Conservation (phyloP, 495 filamentous ascomycete genomes). For the Aspergillus mulundensis region DNA sequence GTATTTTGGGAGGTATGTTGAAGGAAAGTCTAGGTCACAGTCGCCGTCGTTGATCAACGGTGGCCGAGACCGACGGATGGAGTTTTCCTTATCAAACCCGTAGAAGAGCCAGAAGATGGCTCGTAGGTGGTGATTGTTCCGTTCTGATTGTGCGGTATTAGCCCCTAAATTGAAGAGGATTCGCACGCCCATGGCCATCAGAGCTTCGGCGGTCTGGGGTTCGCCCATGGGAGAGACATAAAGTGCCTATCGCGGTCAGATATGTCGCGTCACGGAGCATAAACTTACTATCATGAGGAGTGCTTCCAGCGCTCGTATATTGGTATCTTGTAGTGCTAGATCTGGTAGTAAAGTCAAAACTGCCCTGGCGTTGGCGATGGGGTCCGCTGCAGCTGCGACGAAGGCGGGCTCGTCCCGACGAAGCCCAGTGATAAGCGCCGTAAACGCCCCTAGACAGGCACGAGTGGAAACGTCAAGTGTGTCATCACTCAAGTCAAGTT, state of each 20-base stretch:
- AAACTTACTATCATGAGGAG: conserved; percentile 22
- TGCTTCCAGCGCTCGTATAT: conserved; percentile 23
- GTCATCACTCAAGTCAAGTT: not conserved
- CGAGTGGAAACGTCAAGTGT: conserved; percentile 11
- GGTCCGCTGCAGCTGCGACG: conserved; percentile 17
- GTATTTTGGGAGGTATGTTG: conserved; percentile 15
- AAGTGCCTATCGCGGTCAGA: conserved; percentile 12
- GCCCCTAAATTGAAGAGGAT: conserved; percentile 19
- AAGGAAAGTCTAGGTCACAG: conserved; percentile 32
- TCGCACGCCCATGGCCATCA: conserved; percentile 22
- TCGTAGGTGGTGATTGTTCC: conserved; percentile 24
- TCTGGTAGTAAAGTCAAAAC: conserved; percentile 18
- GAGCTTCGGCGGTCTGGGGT: conserved; percentile 18
- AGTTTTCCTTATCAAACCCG: conserved; percentile 30
- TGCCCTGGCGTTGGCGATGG: conserved; percentile 18
- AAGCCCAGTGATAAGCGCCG: conserved; percentile 22
- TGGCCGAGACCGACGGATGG: conserved; percentile 24
- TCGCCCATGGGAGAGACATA: conserved; percentile 24
- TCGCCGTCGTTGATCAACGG: conserved; percentile 27
- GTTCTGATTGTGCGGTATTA: not conserved
- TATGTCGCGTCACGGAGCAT: not conserved
- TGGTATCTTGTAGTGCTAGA: conserved; percentile 18
- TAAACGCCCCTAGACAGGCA: conserved; percentile 25
- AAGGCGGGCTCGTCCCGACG: conserved; percentile 24
- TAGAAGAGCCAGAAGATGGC: conserved; percentile 39